Evolutionary conservation across 495 filamentous ascomycete genomes (phyloP), one percentile per base, ranked within the genome.

Genomic region (Daldinia concentrica): DNA sequence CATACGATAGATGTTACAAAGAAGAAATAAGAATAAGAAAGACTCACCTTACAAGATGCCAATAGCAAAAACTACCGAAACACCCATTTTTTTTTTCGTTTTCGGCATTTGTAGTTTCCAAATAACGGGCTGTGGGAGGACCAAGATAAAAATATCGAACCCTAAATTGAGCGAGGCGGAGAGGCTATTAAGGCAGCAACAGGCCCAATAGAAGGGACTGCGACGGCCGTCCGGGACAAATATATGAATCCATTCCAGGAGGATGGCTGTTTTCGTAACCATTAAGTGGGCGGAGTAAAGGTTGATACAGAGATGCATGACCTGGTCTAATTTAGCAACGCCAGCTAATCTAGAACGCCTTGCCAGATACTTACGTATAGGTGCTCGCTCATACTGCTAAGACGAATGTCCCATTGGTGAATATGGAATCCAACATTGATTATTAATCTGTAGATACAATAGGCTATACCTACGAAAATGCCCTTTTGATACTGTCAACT

Each of bases 201-300:
- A 73, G 7, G 72, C 58, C 8, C 48, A 74, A 37, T 43, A 74
- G 32, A 74, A 67, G 36, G 4, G 14, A 43, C 67, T 58, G 2
- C 73, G 64, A 1, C 12, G 62, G 6, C 51, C 51, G 9, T 14
- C 11, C 0, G 78, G 78, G 6, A 64, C 64, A 65, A 76, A 77
- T 30, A 74, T 62, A 41, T 65, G 69, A 11, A 71, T n/a, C 72
- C 77, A 80, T 15, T 79, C 74, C 15, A 79, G 27, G 6, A 80
- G 72, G 32, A 80, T 78, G 29, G 75, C 72, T 0, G 57, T 50
- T 52, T 80, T 80, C 32, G 72, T 26, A 5, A 65, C 12, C 1
- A 71, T 17, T 22, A 78, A 50, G 11, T 50, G 22, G 24, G 43
- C 43, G 43, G 43, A 50, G 24, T 50, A 19, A 50, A 50, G 43